Percentiles rank a stretch among this genome's conserved stretches.
These are phyloP conservation scores for Bombardia bombarda DNA, from an alignment of 495 filamentous ascomycete genomes.

Conservation along the genomic window DNA sequence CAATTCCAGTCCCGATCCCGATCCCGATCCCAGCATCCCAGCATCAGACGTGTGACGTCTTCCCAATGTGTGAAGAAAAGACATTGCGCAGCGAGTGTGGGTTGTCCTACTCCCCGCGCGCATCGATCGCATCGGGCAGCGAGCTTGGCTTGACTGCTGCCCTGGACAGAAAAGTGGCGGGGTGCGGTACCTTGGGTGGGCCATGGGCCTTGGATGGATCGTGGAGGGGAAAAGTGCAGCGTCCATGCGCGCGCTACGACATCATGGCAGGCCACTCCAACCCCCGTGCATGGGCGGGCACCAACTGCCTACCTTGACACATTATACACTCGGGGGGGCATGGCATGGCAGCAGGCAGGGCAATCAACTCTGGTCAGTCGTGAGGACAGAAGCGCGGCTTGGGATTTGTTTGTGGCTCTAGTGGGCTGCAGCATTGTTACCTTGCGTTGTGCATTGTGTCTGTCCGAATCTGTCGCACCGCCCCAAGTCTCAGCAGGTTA, in stretches of 20 bases:
- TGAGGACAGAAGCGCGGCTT: constrained; percentile 2
- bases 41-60: no score
- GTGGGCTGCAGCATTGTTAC: constrained; percentile 21
- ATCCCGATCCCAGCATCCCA: no score
- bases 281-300: background rate
- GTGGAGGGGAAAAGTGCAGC: constrained; percentile 13
- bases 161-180: constrained; percentile 23
- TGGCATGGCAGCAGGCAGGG: no score
- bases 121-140: background rate
- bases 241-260: constrained; percentile 21
- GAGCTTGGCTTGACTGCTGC: background rate
- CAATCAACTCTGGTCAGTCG: background rate
- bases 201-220: constrained; percentile 1
- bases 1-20: no score
- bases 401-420: constrained; percentile 23
- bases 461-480: constrained; percentile 13
- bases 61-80: no score
- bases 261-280: constrained; percentile 10
- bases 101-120: no score
- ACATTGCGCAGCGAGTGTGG: no score
- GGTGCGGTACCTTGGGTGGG: constrained; percentile 10
- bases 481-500: constrained; percentile 2
- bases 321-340: no score
- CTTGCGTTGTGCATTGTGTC: no score
- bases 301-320: background rate